These are phyloP conservation scores for Pholiota adiposa DNA, from an alignment of 1,284 basidiomycete genomes.

Conservation along the genomic window DNA sequence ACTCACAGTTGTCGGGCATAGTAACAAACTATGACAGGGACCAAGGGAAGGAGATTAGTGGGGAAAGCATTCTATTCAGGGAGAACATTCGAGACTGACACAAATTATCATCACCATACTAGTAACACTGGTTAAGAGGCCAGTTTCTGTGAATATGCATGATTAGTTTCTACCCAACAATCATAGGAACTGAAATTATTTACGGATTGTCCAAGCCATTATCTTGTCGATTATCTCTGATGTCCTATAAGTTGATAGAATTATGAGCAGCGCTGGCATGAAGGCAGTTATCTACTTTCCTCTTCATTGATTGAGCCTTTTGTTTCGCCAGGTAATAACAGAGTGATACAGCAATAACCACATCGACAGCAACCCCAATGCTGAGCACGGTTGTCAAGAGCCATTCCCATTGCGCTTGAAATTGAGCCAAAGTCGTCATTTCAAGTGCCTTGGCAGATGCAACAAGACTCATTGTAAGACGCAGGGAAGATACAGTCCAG, in stretches of 20 bases:
- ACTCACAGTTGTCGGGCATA: neutral
- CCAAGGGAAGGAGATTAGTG: neutral
- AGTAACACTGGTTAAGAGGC: neutral
- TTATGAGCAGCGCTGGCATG: neutral
- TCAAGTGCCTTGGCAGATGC: neutral
- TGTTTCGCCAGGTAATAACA: neutral
- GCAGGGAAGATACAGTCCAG: neutral
- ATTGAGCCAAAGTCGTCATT: neutral
- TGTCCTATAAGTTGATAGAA: neutral
- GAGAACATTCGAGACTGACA: neutral
- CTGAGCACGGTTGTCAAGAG: neutral
- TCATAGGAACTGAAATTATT: slow-evolving; percentile 1
- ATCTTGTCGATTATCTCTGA: slow-evolving; percentile 11
- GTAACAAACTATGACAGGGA: neutral
- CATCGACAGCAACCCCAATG: slow-evolving; percentile 4
- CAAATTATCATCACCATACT: neutral
- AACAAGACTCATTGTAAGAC: neutral
- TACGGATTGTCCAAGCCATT: slow-evolving; percentile 15
- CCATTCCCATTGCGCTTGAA: neutral
- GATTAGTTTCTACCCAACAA: neutral
- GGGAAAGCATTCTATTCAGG: neutral
- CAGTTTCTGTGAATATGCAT: neutral
- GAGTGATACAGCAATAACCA: neutral
- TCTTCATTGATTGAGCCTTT: neutral
- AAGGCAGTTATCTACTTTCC: neutral